These are phyloP conservation scores for Hydrangea macrophylla DNA, from an alignment of 148 eudicot species.

Conservation along the genomic window DNA sequence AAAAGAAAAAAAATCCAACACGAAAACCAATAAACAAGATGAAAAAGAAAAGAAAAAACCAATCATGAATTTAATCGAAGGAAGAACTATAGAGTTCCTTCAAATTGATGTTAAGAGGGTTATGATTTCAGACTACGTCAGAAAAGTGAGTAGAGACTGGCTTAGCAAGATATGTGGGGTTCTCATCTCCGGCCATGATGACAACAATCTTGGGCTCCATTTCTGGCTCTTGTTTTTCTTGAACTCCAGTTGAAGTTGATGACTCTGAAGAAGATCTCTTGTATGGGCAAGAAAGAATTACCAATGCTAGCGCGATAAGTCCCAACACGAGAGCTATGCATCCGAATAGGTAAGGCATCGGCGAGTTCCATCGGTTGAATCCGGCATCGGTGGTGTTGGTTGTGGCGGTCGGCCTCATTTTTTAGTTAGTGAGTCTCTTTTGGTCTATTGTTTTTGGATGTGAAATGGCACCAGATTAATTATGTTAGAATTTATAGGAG, in stretches of 20 bases:
- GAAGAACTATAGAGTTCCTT: no score
- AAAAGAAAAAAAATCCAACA: no score
- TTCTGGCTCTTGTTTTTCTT: no score
- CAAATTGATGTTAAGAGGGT: no score
- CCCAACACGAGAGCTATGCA: conserved; percentile 30
- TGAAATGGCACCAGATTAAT: background rate
- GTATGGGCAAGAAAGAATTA: conserved; percentile 49
- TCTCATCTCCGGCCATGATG: conserved; percentile 69
- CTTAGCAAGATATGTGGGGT: conserved; percentile 50
- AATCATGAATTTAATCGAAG: no score
- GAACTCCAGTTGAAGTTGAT: no score
- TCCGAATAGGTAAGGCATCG: conserved; percentile 46
- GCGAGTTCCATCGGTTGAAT: conserved; percentile 38
- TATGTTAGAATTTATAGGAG: conserved; percentile 9
- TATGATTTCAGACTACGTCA: no score
- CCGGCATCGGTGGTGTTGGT: conserved; percentile 12
- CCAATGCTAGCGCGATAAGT: conserved; percentile 41
- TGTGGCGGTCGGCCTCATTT: conserved; percentile 18
- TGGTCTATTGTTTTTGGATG: no score
- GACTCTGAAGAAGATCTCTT: conserved; percentile 18
- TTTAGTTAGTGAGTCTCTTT: background rate
- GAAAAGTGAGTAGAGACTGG: no score
- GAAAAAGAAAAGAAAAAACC: no score
- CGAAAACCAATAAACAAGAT: no score
- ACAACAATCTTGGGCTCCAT: conserved; percentile 51